Evolutionary conservation across 1,284 basidiomycete genomes (phyloP).

Genomic region (Apiotrichum gracile): DNA sequence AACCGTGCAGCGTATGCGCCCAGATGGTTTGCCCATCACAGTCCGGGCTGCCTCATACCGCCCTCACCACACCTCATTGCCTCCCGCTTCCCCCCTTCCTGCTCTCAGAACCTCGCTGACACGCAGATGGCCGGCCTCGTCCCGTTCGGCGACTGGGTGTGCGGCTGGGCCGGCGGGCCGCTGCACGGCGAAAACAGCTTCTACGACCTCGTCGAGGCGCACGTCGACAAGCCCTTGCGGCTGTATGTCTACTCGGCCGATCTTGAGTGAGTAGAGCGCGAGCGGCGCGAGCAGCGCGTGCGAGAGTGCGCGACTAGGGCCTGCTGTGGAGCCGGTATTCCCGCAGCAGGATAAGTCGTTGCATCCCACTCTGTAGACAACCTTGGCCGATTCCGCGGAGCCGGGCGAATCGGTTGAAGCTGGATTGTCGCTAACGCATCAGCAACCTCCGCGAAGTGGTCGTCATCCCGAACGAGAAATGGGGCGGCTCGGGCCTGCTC

Average conservation of each 20-base stretch:
- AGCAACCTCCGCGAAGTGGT: constrained; percentile 88
- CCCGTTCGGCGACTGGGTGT: constrained; percentile 81
- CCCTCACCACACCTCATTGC: not conserved
- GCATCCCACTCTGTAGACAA: too few species aligned
- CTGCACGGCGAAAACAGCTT: constrained; percentile 91
- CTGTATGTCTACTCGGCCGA: constrained; percentile 11
- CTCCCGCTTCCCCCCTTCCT: not conserved
- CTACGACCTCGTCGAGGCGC: constrained; percentile 93
- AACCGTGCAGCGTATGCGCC: too few species aligned
- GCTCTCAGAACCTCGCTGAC: not conserved
- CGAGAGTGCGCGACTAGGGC: too few species aligned
- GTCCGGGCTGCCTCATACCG: too few species aligned
- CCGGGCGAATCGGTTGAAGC: too few species aligned
- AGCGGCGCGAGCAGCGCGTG: not conserved
- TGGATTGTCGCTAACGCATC: constrained; percentile 11
- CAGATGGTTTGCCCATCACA: too few species aligned
- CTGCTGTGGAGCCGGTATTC: too few species aligned
- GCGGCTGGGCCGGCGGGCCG: constrained; percentile 92
- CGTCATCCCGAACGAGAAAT: constrained; percentile 85
- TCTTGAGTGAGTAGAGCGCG: constrained; percentile 56
- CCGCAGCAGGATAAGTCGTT: too few species aligned
- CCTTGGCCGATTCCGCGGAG: too few species aligned
- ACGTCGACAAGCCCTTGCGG: constrained; percentile 64
- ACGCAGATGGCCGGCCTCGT: constrained; percentile 56
- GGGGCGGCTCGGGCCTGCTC: constrained; percentile 89